Evolutionary conservation across 108 stramenopile species (phyloP).

Genomic region (Cyclotella cryptica): DNA sequence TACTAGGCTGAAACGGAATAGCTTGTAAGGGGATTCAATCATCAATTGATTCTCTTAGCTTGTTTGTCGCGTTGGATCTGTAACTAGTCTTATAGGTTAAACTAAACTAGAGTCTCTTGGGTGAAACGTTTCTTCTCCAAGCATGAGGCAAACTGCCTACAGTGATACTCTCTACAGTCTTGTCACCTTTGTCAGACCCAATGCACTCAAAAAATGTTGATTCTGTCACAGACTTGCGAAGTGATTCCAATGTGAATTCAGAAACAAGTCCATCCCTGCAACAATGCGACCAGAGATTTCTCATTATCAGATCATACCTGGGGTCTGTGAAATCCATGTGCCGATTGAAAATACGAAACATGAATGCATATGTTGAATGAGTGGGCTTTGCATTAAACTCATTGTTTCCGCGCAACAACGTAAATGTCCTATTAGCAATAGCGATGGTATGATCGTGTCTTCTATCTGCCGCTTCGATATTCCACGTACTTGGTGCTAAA

Average conservation of each 20-base stretch:
- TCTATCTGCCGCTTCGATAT: constrained; percentile 5
- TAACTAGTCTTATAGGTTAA: too few relatives aligned
- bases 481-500: constrained; percentile 35
- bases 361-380: constrained; percentile 50
- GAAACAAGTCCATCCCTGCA: constrained; percentile 46
- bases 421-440: constrained; percentile 45
- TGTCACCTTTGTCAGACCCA: constrained; percentile 33
- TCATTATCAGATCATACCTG: constrained; percentile 35
- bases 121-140: constrained; percentile 46
- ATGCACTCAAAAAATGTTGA: constrained; percentile 35
- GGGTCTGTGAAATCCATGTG: constrained; percentile 44
- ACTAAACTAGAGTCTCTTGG: background rate
- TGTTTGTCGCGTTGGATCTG: too few relatives aligned
- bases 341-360: constrained; percentile 43
- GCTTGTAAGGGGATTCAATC: too few relatives aligned
- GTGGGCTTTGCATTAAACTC: constrained; percentile 37
- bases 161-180: constrained; percentile 9
- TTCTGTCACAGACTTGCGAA: constrained; percentile 39
- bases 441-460: constrained; percentile 28
- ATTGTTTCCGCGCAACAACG: constrained; percentile 30
- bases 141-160: constrained; percentile 33
- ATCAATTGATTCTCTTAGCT: too few relatives aligned
- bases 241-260: constrained; percentile 41
- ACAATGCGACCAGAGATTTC: constrained; percentile 38
- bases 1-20: too few relatives aligned